phyloP scores from a whole-genome alignment of 1,139 yeast genomes.

The Yamadazyma atmosphaerica region DNA sequence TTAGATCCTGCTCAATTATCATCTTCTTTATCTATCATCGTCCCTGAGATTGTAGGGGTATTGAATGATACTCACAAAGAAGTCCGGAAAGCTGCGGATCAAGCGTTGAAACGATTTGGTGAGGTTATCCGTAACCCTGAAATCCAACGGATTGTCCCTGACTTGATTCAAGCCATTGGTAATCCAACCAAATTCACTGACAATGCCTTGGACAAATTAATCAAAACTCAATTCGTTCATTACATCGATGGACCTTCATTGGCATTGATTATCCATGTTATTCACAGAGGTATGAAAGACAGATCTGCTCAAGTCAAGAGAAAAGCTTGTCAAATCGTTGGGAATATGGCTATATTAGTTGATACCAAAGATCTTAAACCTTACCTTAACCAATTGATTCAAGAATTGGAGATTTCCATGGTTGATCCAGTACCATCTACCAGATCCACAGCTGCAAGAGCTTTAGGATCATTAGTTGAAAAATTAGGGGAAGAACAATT shows the following conservation, averaged over 20 bases:
- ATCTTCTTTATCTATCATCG: constrained; percentile 80
- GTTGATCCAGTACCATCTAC: constrained; percentile 98
- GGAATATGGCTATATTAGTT: constrained; percentile 95
- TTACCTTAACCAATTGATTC: constrained; percentile 72
- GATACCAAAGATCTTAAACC: constrained; percentile 85
- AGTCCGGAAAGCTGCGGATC: constrained; percentile 93
- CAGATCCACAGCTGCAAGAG: constrained; percentile 96
- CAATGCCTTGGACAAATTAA: constrained; percentile 79
- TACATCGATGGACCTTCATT: constrained; percentile 97
- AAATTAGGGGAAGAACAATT: constrained; percentile 94
- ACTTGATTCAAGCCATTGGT: constrained; percentile 86
- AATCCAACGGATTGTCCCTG: constrained; percentile 88
- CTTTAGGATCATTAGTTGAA: constrained; percentile 93
- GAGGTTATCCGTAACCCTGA: constrained; percentile 98
- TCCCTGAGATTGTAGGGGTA: constrained; percentile 95
- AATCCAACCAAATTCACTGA: constrained; percentile 93
- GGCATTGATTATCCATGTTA: constrained; percentile 91
- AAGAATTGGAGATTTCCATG: constrained; percentile 90
- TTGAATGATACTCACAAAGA: constrained; percentile 94
- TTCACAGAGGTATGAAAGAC: constrained; percentile 93
- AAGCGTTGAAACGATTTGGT: constrained; percentile 85
- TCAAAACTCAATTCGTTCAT: constrained; percentile 92
- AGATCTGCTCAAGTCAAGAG: constrained; percentile 89
- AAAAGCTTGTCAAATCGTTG: constrained; percentile 96
- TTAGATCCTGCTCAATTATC: constrained; percentile 93